phyloP scores from a whole-genome alignment of 1,139 yeast genomes.

The Pichia terricola region DNA sequence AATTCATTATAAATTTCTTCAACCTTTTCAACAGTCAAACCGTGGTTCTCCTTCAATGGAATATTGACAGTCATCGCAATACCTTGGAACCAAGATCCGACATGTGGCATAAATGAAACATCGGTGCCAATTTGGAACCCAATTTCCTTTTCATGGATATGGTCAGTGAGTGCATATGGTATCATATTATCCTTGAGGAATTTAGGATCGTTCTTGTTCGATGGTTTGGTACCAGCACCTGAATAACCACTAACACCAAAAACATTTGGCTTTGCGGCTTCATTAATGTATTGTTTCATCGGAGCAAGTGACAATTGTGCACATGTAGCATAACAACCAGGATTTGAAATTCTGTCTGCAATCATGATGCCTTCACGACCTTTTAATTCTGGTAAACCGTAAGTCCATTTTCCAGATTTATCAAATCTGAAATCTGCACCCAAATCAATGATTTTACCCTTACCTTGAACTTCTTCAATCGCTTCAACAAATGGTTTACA shows the following conservation, averaged over 20 bases:
- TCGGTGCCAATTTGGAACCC: slow-evolving; percentile 66
- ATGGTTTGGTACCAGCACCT: slow-evolving; percentile 98
- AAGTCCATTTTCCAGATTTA: slow-evolving; percentile 76
- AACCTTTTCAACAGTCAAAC: slow-evolving; percentile 67
- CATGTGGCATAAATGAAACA: slow-evolving; percentile 93
- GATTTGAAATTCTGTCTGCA: slow-evolving; percentile 87
- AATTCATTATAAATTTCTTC: slow-evolving; percentile 81
- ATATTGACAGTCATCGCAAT: slow-evolving; percentile 85
- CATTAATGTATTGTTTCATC: slow-evolving; percentile 38
- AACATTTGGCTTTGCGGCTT: slow-evolving; percentile 63
- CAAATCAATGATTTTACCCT: slow-evolving; percentile 78
- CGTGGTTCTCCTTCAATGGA: slow-evolving; percentile 57
- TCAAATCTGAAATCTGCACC: slow-evolving; percentile 97
- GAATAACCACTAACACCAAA: slow-evolving; percentile 98
- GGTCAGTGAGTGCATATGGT: slow-evolving; percentile 94
- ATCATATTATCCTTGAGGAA: slow-evolving; percentile 72
- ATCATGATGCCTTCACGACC: slow-evolving; percentile 54
- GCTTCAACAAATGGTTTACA: slow-evolving; percentile 97
- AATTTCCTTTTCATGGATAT: slow-evolving; percentile 90
- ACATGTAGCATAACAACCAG: slow-evolving; percentile 98
- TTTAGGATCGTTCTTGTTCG: slow-evolving; percentile 83
- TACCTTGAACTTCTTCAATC: slow-evolving; percentile 54
- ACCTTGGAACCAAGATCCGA: slow-evolving; percentile 99
- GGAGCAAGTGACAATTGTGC: slow-evolving; percentile 94
- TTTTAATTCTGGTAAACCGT: slow-evolving; percentile 83